phyloP scores from a whole-genome alignment of 345 rosid species.

The Salix purpurea region DNA sequence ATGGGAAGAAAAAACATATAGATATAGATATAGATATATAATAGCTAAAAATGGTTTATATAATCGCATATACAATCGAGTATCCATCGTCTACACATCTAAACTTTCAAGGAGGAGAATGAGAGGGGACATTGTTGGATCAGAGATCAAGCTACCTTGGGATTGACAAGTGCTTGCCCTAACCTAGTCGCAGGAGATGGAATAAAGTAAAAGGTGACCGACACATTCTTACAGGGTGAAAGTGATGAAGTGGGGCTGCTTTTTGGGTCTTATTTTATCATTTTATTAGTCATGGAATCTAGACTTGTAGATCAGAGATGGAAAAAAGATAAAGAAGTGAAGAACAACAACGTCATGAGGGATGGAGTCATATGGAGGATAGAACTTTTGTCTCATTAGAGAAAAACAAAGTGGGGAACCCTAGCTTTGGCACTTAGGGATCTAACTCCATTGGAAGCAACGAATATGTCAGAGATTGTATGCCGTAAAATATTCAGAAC shows the following conservation, averaged over 20 bases:
- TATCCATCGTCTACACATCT: background rate
- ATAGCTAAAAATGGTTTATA: too few species aligned
- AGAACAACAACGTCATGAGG: background rate
- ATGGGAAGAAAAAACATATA: too few species aligned
- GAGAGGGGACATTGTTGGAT: background rate
- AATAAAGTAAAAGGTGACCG: conserved; percentile 51
- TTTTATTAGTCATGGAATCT: conserved; percentile 19
- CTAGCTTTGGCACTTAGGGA: conserved; percentile 32
- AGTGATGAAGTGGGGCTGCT: conserved; percentile 16
- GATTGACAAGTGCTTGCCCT: background rate
- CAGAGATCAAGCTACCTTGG: background rate
- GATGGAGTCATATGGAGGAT: conserved; percentile 20
- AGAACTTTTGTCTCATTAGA: conserved; percentile 44
- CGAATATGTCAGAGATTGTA: conserved; percentile 44
- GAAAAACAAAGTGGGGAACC: conserved; percentile 40
- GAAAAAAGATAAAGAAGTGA: conserved; percentile 13
- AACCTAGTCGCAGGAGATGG: background rate
- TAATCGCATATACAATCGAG: too few species aligned
- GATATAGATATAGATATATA: too few species aligned
- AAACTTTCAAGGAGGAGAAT: background rate
- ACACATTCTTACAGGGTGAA: conserved; percentile 33
- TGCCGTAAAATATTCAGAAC: background rate
- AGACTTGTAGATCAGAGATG: conserved; percentile 17
- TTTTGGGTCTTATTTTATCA: background rate
- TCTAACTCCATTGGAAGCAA: conserved; percentile 50